phyloP scores from a whole-genome alignment of 345 rosid species.

The Nasturtium officinale region DNA sequence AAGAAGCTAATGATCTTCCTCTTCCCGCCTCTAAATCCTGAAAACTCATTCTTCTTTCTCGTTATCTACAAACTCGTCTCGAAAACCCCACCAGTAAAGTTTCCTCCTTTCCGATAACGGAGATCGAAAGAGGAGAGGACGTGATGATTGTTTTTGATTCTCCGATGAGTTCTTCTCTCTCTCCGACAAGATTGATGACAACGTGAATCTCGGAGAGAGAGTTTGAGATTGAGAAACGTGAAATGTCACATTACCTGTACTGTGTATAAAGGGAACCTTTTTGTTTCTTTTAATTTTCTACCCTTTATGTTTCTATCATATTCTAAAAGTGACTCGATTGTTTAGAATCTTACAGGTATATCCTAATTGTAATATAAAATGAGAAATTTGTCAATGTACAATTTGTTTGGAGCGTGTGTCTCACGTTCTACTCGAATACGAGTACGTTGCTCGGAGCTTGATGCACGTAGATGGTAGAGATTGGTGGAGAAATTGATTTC shows the following conservation, averaged over 20 bases:
- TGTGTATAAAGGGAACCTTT: slow-evolving; percentile 7
- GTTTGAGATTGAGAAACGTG: slow-evolving; percentile 15
- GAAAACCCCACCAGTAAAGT: slow-evolving; percentile 31
- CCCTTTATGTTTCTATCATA: slow-evolving; percentile 1
- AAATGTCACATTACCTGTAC: slow-evolving; percentile 34
- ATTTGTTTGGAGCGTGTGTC: background rate
- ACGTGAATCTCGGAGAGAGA: slow-evolving; percentile 36
- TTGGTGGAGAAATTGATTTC: background rate
- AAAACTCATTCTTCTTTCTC: slow-evolving; percentile 70
- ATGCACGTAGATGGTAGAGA: background rate
- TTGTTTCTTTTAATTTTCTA: background rate
- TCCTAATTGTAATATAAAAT: background rate
- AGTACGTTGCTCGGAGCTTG: background rate
- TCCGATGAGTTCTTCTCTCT: slow-evolving; percentile 16
- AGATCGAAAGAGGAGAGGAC: slow-evolving; percentile 4
- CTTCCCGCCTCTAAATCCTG: slow-evolving; percentile 80
- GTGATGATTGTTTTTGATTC: slow-evolving; percentile 15
- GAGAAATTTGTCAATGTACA: background rate
- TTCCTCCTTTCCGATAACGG: slow-evolving; percentile 9
- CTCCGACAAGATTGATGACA: slow-evolving; percentile 25
- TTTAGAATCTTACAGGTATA: slow-evolving; percentile 25
- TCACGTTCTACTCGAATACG: background rate
- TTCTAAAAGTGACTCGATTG: slow-evolving; percentile 20
- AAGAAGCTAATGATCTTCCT: slow-evolving; percentile 60
- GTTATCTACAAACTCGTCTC: slow-evolving; percentile 24